Conservation (phyloP, 805 yeast genomes). For the Hanseniaspora valbyensis region DNA sequence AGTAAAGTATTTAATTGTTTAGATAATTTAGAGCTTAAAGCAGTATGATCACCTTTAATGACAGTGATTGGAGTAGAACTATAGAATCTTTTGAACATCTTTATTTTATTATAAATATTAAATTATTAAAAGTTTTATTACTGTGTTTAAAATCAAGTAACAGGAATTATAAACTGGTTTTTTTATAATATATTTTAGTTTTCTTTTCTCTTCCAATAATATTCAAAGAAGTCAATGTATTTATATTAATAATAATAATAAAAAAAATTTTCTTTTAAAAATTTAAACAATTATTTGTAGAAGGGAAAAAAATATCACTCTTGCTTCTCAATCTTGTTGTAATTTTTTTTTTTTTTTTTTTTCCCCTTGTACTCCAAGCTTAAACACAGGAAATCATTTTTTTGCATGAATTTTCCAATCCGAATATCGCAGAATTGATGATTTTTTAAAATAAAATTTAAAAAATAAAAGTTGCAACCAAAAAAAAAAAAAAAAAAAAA, state of each 20-base stretch:
- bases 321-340: no score
- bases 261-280: neutral
- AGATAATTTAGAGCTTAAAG: conserved; percentile 10
- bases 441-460: no score
- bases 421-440: conserved; percentile 15
- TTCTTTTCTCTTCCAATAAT: no score
- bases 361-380: neutral
- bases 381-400: no score
- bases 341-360: neutral
- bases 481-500: no score
- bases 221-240: no score
- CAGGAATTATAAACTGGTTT: neutral
- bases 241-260: no score
- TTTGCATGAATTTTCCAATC: conserved; percentile 9
- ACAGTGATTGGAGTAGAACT: conserved; percentile 89
- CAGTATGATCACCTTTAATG: conserved; percentile 94
- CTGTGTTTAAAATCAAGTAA: neutral
- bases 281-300: no score
- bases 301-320: neutral
- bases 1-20: conserved; percentile 13
- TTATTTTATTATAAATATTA: conserved; percentile 24
- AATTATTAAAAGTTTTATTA: no score
- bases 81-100: conserved; percentile 84
- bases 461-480: no score
- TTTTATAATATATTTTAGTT: neutral